phyloP scores from a whole-genome alignment of 768 basidiomycete genomes.

The Boletus reticuloceps region DNA sequence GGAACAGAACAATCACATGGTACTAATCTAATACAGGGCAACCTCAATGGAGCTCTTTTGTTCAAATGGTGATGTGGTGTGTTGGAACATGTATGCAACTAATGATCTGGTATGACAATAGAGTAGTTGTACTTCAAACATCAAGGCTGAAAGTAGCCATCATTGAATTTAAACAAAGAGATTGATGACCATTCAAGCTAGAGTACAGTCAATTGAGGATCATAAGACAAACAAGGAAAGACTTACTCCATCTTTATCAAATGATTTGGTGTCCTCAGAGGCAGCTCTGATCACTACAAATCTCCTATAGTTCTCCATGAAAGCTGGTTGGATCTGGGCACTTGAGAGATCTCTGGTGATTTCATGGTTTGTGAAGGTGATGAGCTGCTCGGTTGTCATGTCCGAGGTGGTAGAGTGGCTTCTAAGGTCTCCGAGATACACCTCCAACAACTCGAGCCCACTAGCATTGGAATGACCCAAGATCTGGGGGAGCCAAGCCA shows the following conservation, averaged over 20 bases:
- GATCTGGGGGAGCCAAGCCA: slow-evolving; percentile 24
- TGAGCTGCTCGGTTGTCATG: slow-evolving; percentile 34
- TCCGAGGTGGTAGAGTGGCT: slow-evolving; percentile 30
- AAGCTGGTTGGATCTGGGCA: slow-evolving; percentile 61
- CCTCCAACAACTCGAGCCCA: slow-evolving; percentile 41
- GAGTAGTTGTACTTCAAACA: no score
- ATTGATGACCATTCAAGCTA: slow-evolving; percentile 58
- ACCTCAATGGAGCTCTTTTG: no score
- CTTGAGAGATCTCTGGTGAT: slow-evolving; percentile 46
- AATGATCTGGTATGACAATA: background rate
- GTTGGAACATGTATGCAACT: background rate
- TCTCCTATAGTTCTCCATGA: slow-evolving; percentile 62
- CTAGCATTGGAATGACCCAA: slow-evolving; percentile 15
- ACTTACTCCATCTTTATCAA: slow-evolving; percentile 47
- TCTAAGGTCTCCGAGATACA: slow-evolving; percentile 33
- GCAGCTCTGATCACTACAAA: slow-evolving; percentile 56
- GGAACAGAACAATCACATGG: slow-evolving; percentile 31
- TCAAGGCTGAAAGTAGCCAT: slow-evolving; percentile 44
- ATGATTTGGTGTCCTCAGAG: slow-evolving; percentile 26
- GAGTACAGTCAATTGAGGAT: background rate
- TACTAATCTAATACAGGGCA: background rate
- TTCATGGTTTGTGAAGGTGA: slow-evolving; percentile 40
- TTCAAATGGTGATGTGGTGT: no score
- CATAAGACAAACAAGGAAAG: background rate
- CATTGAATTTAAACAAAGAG: slow-evolving; percentile 53